Percentiles rank a stretch among this genome's conserved stretches.
Conservation (phyloP, 2,329 filamentous ascomycete genomes). For the Pestalotiopsis sp. region DNA sequence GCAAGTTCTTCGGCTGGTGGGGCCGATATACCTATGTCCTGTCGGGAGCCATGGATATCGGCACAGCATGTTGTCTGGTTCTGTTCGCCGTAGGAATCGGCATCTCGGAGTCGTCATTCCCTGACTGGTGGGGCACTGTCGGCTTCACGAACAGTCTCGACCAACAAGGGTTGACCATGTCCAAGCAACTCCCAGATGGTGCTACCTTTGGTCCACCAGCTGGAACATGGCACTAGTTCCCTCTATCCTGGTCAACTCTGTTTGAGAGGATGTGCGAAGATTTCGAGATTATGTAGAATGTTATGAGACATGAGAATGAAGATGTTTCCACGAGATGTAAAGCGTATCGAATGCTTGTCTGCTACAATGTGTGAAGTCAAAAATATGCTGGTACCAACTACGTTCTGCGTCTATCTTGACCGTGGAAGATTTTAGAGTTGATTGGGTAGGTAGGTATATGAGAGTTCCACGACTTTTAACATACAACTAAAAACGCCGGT, state of each 20-base stretch:
- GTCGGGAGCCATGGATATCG: conserved; percentile 60
- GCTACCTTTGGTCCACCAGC: not conserved
- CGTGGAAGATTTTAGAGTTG: too few species aligned
- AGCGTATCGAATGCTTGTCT: too few species aligned
- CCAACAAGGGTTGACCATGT: conserved; percentile 1
- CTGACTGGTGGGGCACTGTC: conserved; percentile 5
- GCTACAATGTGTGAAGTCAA: too few species aligned
- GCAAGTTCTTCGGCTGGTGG: conserved; percentile 60
- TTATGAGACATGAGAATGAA: too few species aligned
- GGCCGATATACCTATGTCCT: conserved; percentile 60
- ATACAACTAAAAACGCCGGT: too few species aligned
- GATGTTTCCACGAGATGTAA: too few species aligned
- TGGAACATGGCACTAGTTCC: not conserved
- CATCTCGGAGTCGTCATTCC: conserved; percentile 9
- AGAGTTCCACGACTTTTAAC: too few species aligned
- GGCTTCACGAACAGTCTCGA: conserved; percentile 2
- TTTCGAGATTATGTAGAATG: too few species aligned
- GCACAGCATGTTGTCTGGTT: conserved; percentile 23
- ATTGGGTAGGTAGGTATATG: too few species aligned
- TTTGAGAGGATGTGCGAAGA: too few species aligned
- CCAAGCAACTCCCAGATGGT: conserved; percentile 1
- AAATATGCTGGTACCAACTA: too few species aligned
- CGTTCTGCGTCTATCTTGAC: too few species aligned
- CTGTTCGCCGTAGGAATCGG: conserved; percentile 9
- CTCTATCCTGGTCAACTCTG: not conserved